Evolutionary conservation across 2,329 filamentous ascomycete genomes (phyloP).

Genomic region (Phyllosticta capitalensis): DNA sequence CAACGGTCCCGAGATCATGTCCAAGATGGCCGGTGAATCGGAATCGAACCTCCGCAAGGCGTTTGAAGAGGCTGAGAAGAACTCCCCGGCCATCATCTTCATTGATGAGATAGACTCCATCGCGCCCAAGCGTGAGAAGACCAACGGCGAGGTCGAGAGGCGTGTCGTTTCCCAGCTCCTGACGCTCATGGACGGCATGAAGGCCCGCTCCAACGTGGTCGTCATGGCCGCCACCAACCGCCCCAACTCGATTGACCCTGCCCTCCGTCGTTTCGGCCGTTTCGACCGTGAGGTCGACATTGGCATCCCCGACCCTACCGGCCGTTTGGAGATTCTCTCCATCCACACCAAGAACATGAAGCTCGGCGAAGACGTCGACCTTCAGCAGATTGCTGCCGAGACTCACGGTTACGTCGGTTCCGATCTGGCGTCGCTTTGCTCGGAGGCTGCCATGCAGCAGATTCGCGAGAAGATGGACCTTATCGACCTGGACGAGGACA

Average conservation of each 20-base stretch:
- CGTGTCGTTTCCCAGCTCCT: constrained; percentile 95
- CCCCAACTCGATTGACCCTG: constrained; percentile 96
- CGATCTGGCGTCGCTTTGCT: constrained; percentile 95
- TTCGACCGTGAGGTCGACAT: constrained; percentile 99
- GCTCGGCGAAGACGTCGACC: constrained; percentile 88
- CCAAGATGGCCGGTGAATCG: constrained; percentile 99
- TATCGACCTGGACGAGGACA: constrained; percentile 97
- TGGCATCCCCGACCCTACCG: constrained; percentile 93
- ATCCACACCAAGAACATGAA: constrained; percentile 99
- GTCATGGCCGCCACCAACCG: constrained; percentile 99
- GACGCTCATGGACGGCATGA: constrained; percentile 99
- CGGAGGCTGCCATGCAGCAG: constrained; percentile 98
- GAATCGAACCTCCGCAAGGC: constrained; percentile 97
- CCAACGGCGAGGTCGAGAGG: constrained; percentile 96
- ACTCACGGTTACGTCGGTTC: constrained; percentile 99
- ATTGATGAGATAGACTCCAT: constrained; percentile 99
- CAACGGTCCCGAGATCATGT: constrained; percentile 99
- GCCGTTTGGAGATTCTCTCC: constrained; percentile 95
- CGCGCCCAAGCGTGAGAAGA: constrained; percentile 99
- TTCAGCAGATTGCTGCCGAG: constrained; percentile 93
- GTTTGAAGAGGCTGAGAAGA: constrained; percentile 99
- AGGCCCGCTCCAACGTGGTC: constrained; percentile 95
- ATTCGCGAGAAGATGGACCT: constrained; percentile 99
- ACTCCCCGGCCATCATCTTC: constrained; percentile 98
- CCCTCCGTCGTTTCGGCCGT: constrained; percentile 92